A percentile compares a stretch with the other conserved stretches of the same genome.
phyloP scores from a whole-genome alignment of 78 protist species.

The Chrysochromulina tobinii region DNA sequence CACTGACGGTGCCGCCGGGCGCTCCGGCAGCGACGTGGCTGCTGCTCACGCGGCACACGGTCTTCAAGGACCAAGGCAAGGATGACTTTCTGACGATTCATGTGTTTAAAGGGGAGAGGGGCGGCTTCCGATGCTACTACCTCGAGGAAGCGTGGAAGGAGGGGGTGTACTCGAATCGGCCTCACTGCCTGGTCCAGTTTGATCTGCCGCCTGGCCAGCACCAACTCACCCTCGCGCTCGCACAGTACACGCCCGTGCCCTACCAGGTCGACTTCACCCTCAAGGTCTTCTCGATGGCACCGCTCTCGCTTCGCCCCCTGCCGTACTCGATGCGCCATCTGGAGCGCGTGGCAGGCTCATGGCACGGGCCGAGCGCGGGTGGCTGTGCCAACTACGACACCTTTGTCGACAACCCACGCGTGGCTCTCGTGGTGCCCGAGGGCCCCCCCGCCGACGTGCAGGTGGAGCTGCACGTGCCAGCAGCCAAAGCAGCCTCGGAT shows the following conservation, averaged over 20 bases:
- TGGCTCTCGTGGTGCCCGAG: neutral
- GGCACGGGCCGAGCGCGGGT: neutral
- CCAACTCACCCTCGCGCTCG: neutral
- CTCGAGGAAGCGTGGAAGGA: neutral
- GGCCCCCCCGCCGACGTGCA: neutral
- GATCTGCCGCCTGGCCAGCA: neutral
- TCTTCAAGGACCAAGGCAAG: neutral
- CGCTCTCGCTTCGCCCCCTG: neutral
- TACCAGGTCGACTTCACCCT: neutral
- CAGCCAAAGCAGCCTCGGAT: too few relatives aligned
- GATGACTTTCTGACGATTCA: constrained; percentile 14
- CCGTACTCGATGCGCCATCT: neutral
- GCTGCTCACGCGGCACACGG: constrained; percentile 34
- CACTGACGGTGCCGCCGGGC: neutral
- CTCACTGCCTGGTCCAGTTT: neutral
- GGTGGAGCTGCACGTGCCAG: neutral
- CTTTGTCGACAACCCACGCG: neutral
- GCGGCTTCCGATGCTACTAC: neutral
- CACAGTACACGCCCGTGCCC: neutral
- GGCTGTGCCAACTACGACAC: neutral
- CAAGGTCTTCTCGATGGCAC: neutral
- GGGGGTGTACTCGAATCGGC: constrained; percentile 1
- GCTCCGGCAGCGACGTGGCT: neutral
- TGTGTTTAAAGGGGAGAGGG: neutral
- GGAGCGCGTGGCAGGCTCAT: neutral